phyloP scores from a whole-genome alignment of 176 grass and related monocot genomes.

The Rhynchospora breviuscula region DNA sequence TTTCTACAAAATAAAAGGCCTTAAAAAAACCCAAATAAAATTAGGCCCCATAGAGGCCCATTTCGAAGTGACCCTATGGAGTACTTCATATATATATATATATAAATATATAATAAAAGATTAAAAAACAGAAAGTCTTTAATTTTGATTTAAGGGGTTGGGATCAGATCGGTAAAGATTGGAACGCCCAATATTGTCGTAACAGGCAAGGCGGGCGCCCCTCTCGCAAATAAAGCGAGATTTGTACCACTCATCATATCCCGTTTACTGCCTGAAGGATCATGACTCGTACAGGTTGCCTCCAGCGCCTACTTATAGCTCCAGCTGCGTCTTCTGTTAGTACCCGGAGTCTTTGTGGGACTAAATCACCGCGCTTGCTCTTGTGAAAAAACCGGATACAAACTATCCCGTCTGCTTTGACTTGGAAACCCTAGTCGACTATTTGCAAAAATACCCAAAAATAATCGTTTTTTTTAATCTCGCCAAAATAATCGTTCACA shows the following conservation, averaged over 20 bases:
- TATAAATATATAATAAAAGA: too few species aligned
- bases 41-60: too few species aligned
- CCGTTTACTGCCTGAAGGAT: conserved; percentile 41
- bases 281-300: fast-evolving
- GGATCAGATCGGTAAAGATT: conserved; percentile 36
- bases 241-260: conserved; percentile 39
- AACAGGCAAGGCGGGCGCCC: conserved; percentile 38
- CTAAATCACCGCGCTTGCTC: neutral
- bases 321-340: neutral
- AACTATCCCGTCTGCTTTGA: neutral
- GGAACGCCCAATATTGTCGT: conserved; percentile 32
- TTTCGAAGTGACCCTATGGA: neutral
- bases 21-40: too few species aligned
- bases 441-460: neutral
- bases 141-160: neutral
- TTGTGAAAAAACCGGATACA: neutral
- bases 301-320: neutral
- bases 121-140: neutral
- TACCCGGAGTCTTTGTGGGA: conserved; percentile 6
- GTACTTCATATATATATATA: neutral
- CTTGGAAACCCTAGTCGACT: neutral
- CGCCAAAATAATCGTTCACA: neutral
- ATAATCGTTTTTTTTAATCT: too few species aligned
- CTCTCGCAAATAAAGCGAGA: conserved; percentile 8
- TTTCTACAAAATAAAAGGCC: too few species aligned